A percentile compares a stretch with the other conserved stretches of the same genome.
Conservation (phyloP, 179 eudicot species). For the Patellifolia procumbens region DNA sequence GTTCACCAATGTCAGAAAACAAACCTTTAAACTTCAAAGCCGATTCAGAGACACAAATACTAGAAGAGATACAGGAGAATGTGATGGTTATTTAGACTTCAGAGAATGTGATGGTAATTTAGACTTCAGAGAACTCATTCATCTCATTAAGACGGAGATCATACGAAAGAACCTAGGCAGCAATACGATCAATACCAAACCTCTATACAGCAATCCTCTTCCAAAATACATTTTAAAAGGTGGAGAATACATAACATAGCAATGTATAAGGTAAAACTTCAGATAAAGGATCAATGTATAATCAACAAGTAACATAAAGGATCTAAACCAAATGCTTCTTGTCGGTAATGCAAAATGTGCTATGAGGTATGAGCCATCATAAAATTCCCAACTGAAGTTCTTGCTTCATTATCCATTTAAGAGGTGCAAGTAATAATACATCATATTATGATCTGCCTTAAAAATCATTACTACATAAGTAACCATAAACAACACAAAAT, state of each 20-base stretch:
- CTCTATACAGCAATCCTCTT: no score
- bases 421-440: not conserved
- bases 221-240: no score
- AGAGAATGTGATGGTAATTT: no score
- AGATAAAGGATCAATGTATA: no score
- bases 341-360: not conserved
- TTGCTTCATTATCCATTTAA: not conserved
- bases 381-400: not conserved
- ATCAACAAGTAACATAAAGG: not conserved
- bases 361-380: slow-evolving; percentile 4
- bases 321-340: not conserved
- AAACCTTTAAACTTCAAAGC: not conserved
- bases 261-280: no score
- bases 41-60: not conserved
- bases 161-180: no score
- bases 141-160: no score
- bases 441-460: not conserved
- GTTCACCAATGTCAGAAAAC: not conserved
- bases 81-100: no score
- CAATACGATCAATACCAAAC: no score
- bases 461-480: not conserved
- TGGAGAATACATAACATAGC: no score
- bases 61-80: no score
- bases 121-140: no score
- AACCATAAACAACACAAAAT: not conserved